phyloP scores from a whole-genome alignment of 2,329 filamentous ascomycete species.

The Trichoderma oligosporum region DNA sequence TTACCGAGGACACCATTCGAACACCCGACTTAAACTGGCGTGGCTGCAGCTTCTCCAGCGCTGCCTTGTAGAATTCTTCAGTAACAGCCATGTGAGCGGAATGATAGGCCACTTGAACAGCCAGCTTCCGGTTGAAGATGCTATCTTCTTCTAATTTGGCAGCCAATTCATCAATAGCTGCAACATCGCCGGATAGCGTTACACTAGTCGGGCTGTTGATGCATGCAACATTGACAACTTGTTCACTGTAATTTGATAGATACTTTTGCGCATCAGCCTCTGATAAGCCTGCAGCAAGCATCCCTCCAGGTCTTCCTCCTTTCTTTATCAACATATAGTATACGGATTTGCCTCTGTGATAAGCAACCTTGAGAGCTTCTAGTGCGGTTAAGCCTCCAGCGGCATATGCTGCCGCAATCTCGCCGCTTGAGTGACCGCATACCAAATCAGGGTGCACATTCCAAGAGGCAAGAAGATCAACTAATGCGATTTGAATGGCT shows the following conservation, averaged over 20 bases:
- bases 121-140: constrained; percentile 42
- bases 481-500: constrained; percentile 41
- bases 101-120: constrained; percentile 44
- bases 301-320: constrained; percentile 1
- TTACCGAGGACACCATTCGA: constrained; percentile 19
- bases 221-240: constrained; percentile 17
- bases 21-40: constrained; percentile 15
- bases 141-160: constrained; percentile 35
- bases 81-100: constrained; percentile 32
- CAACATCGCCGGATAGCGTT: constrained; percentile 18
- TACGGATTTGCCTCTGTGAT: constrained; percentile 14
- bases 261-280: constrained; percentile 13
- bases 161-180: constrained; percentile 37
- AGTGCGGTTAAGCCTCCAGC: constrained; percentile 23
- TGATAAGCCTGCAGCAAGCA: constrained; percentile 18
- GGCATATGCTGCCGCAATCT: constrained; percentile 39
- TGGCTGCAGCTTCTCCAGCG: constrained; percentile 21
- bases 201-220: constrained; percentile 21
- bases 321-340: constrained; percentile 3
- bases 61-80: constrained; percentile 23
- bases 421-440: constrained; percentile 39
- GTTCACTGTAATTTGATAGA: constrained; percentile 8
- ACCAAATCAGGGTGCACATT: constrained; percentile 30
- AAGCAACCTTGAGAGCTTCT: constrained; percentile 29
- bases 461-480: constrained; percentile 36